phyloP scores from a whole-genome alignment of 768 basidiomycete genomes.

The Royoungia palumana region DNA sequence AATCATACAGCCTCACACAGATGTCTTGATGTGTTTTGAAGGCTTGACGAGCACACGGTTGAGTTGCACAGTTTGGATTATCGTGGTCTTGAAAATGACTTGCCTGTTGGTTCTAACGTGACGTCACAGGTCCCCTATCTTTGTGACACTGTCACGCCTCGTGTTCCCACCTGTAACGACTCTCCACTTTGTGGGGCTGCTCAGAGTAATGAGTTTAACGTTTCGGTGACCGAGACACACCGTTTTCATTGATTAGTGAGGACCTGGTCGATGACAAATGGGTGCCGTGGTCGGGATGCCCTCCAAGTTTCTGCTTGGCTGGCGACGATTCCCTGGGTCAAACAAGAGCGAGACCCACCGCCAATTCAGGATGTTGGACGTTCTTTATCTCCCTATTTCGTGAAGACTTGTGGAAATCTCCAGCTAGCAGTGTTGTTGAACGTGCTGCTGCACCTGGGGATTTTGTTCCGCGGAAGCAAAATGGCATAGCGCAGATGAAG shows the following conservation, averaged over 20 bases:
- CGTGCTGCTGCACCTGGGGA: background rate
- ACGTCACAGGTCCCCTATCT: conserved; percentile 28
- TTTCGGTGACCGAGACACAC: conserved; percentile 4
- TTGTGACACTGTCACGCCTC: conserved; percentile 23
- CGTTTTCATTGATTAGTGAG: background rate
- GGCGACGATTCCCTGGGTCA: conserved; percentile 7
- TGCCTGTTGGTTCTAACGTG: no score
- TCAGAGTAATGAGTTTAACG: conserved; percentile 1
- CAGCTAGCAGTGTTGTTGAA: background rate
- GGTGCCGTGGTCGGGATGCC: background rate
- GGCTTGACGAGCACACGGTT: no score
- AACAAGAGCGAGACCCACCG: background rate
- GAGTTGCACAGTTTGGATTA: no score
- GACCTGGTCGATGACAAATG: background rate
- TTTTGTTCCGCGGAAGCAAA: conserved; percentile 16
- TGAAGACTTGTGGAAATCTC: background rate
- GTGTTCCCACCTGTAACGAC: conserved; percentile 8
- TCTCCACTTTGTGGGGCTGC: background rate
- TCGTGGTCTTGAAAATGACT: no score
- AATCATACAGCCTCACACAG: no score
- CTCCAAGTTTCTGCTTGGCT: conserved; percentile 1
- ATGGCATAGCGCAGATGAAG: conserved; percentile 4
- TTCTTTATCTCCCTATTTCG: conserved; percentile 5
- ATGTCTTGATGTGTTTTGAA: no score
- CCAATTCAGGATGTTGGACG: background rate